Evolutionary conservation across 129 eudicot genomes (phyloP).

Genomic region (Centrapalus pauciflorus): DNA sequence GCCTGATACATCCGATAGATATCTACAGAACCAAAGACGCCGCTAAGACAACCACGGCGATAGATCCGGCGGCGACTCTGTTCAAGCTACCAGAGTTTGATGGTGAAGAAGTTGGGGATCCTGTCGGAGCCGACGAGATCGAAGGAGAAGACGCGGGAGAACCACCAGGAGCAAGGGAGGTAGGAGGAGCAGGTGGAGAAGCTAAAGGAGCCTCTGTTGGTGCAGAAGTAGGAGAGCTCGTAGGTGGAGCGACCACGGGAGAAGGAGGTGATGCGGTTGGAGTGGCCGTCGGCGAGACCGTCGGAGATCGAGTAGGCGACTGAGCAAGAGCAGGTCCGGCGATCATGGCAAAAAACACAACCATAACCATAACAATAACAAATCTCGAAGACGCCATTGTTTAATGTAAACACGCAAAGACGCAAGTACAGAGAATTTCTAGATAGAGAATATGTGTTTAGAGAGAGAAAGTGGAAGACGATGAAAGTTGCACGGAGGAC

Average conservation of each 20-base stretch:
- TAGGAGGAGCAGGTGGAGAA: constrained; percentile 31
- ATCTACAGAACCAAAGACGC: constrained; percentile 61
- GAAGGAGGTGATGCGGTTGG: constrained; percentile 35
- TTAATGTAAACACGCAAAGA: neutral
- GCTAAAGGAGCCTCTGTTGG: constrained; percentile 36
- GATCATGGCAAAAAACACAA: constrained; percentile 34
- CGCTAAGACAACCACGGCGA: constrained; percentile 37
- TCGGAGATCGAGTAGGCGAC: constrained; percentile 48
- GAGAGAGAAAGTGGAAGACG: neutral
- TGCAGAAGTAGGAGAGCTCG: constrained; percentile 22
- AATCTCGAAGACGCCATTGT: constrained; percentile 38
- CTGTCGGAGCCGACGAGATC: constrained; percentile 23
- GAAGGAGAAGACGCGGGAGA: constrained; percentile 16
- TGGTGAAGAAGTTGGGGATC: constrained; percentile 23
- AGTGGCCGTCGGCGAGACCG: constrained; percentile 30
- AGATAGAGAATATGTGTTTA: neutral
- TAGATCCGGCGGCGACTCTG: constrained; percentile 49
- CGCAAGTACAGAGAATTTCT: neutral
- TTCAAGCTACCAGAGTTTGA: constrained; percentile 30
- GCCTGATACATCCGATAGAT: constrained; percentile 5
- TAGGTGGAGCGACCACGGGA: constrained; percentile 23
- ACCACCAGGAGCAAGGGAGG: constrained; percentile 26
- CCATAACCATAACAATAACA: constrained; percentile 22
- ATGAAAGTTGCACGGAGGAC: neutral
- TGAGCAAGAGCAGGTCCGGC: constrained; percentile 63